phyloP scores from a whole-genome alignment of 2,329 filamentous ascomycete genomes.

The Scedosporium boydii region DNA sequence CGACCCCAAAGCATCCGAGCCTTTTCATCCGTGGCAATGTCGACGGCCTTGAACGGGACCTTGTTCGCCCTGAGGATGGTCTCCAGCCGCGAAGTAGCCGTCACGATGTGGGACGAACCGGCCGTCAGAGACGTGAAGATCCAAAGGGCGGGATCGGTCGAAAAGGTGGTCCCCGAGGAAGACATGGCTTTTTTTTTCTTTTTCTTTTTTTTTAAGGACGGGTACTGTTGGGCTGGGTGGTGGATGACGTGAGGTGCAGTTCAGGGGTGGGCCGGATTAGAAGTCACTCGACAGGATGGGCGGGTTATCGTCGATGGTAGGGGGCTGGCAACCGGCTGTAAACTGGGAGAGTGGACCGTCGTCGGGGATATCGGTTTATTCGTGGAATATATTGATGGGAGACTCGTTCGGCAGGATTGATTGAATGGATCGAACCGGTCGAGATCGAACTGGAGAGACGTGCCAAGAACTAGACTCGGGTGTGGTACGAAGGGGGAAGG shows the following conservation, averaged over 20 bases:
- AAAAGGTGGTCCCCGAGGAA: slow-evolving; percentile 29
- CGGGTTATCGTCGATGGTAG: too few species aligned
- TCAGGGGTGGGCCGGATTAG: too few species aligned
- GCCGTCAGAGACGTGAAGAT: slow-evolving; percentile 95
- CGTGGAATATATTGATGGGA: too few species aligned
- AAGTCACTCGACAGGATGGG: too few species aligned
- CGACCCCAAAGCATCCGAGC: slow-evolving; percentile 84
- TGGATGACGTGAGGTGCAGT: not conserved
- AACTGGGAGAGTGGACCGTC: too few species aligned
- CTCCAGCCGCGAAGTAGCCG: slow-evolving; percentile 88
- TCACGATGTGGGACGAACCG: slow-evolving; percentile 92
- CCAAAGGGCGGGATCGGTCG: slow-evolving; percentile 66
- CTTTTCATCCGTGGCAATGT: slow-evolving; percentile 82
- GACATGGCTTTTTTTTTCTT: slow-evolving; percentile 4
- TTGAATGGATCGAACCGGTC: too few species aligned
- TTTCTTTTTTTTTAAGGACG: not conserved
- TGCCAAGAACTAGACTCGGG: too few species aligned
- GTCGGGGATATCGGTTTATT: too few species aligned
- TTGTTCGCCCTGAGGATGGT: slow-evolving; percentile 93
- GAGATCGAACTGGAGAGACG: too few species aligned
- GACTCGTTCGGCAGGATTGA: too few species aligned
- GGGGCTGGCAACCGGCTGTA: too few species aligned
- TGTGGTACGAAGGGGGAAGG: not conserved
- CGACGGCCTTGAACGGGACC: slow-evolving; percentile 85
- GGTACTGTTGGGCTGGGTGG: not conserved